These are phyloP conservation scores for Tetrahymena borealis DNA, from an alignment of 73 alveolate genomes.

Conservation along the genomic window DNA sequence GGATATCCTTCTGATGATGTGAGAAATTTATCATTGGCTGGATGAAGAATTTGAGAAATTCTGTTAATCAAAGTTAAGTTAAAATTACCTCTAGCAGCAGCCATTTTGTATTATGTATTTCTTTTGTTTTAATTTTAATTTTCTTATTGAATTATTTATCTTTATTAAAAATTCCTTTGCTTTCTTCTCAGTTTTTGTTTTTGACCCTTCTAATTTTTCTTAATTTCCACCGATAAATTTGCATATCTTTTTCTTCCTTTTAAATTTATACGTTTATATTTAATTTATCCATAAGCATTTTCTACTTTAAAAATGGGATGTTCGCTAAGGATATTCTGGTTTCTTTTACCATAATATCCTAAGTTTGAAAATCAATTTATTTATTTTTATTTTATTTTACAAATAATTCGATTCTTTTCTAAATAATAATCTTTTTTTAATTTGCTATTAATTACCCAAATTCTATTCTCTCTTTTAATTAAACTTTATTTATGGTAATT, in stretches of 20 bases:
- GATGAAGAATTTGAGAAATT: background rate
- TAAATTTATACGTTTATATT: background rate
- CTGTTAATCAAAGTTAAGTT: background rate
- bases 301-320: background rate
- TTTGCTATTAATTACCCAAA: background rate
- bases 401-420: background rate
- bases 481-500: too few relatives aligned
- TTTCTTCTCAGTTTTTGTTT: constrained; percentile 1
- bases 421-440: background rate
- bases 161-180: background rate
- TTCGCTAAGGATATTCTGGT: too few relatives aligned
- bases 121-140: background rate
- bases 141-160: background rate
- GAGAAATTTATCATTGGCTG: background rate
- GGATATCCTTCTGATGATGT: background rate
- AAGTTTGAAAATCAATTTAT: background rate
- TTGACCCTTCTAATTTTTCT: background rate
- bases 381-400: background rate
- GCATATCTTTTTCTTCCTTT: constrained; percentile 2
- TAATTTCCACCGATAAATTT: constrained; percentile 1
- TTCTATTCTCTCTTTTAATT: background rate
- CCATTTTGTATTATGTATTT: background rate
- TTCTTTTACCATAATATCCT: background rate
- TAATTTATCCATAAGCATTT: background rate
- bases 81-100: constrained; percentile 3